Base-by-base conservation (phyloP, 2,329 filamentous ascomycete genomes). In the Fusarium globosum region DNA sequence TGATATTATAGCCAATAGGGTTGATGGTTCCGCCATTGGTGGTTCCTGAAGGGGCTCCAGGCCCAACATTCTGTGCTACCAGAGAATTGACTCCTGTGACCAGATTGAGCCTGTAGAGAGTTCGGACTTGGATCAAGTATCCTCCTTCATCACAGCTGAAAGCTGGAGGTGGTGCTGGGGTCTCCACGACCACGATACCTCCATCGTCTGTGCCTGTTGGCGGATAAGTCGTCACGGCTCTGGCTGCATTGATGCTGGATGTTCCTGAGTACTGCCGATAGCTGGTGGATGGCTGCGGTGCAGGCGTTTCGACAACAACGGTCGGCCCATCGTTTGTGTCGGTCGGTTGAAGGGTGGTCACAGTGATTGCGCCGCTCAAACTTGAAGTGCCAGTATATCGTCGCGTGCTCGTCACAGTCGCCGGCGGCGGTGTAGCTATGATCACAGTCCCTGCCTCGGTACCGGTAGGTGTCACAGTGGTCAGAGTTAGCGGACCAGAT, bases 91-190 rank as follows among this genome's bases (percentile, higher is more conserved):
- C 30, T 20, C 65, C 65, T 2, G 55, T 63, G 6, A 63, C 48
- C 1, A 68, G 14, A 4, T 68, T 68, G 3, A 68, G 30, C 21
- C 65, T 30, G 15, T 68, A 68, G 0, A 68, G 64, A 18, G 64
- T 68, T 14, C 51, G 52, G 8, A 43, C 13, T 33, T 68, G 65
- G 11, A 68, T 68, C 64, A 68, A n/a, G 36, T 68, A 68, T 14
- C 65, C 65, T 21, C 65, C 65, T 36, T 62, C 65, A 13, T 68
- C 65, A 45, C 65, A 68, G 4, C 36, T 62, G 26, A 68, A 68
- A 14, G 65, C 13, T 21, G 65, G 65, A 16, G 64, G 65, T 6
- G 65, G 26, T 7, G 26, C 38, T 10, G 65, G 65, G 1, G 65
- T 68, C 33, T 68, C 65, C 10, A 68, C 65, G 5, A 68, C 23